Conservation (phyloP, 192 early-diverging fungal genomes). For the Jimgerdemannia lactiflua region DNA sequence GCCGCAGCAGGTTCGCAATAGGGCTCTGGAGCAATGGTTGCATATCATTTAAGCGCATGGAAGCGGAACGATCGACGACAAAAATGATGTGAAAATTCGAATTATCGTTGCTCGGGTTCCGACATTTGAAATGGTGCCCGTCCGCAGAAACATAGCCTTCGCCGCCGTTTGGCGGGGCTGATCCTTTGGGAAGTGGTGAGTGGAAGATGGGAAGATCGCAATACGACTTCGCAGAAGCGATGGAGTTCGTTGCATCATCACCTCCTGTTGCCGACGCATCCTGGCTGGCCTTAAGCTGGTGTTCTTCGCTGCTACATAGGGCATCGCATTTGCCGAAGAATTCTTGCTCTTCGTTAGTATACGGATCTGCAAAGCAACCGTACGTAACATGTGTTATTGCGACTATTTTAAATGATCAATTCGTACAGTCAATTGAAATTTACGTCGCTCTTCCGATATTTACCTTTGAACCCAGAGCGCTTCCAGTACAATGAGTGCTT, state of each 20-base stretch:
- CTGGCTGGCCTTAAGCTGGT: background rate
- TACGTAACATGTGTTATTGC: background rate
- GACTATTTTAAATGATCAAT: background rate
- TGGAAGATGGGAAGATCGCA: slow-evolving; percentile 14
- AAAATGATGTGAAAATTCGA: slow-evolving; percentile 19
- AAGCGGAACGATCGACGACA: slow-evolving; percentile 3
- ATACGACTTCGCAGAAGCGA: slow-evolving; percentile 3
- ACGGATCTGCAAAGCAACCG: slow-evolving; percentile 7
- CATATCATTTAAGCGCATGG: slow-evolving; percentile 8
- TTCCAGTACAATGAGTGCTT: slow-evolving; percentile 17
- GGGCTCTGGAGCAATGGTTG: background rate
- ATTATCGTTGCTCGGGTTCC: too few species aligned
- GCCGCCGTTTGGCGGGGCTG: background rate
- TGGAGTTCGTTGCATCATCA: background rate
- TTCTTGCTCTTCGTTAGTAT: slow-evolving; percentile 6
- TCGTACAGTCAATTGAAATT: background rate
- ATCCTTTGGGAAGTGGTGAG: background rate
- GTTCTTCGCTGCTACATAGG: slow-evolving; percentile 12
- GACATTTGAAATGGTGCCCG: slow-evolving; percentile 21
- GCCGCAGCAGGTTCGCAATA: background rate
- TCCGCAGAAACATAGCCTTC: slow-evolving; percentile 16
- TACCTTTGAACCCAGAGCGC: slow-evolving; percentile 15
- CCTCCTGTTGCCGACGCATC: background rate
- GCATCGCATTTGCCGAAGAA: slow-evolving; percentile 19
- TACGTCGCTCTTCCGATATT: background rate